Evolutionary conservation across 2,329 filamentous ascomycete species (phyloP), one percentile per base, ranked within the genome.

Genomic region (Aureobasidium leucospermi): DNA sequence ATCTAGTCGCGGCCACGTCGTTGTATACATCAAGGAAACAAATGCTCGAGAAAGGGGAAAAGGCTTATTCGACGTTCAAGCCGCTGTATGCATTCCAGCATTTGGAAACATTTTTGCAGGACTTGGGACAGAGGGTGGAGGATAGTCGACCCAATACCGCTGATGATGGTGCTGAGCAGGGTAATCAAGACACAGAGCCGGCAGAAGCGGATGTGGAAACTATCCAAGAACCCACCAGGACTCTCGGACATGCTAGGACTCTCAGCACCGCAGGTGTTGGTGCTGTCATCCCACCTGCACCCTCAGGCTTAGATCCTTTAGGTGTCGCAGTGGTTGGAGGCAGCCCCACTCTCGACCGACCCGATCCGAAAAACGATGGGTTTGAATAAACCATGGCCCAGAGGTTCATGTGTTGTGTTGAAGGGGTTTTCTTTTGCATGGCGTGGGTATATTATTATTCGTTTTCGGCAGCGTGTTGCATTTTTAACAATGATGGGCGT

Each of bases 1-100:
- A 89, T 64, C 80, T 97, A 1, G 85, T 88, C 51, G 84, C 88
- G 64, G 89, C 89, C 0, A 73, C 79, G 48, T 71, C 73, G 10
- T 70, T 84, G 1, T 85, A 85, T 65, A 73, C 73, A 3, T 70
- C 72, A 3, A 42, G 46, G 62, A 15, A 36, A 47, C 59, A 41
- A 16, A 70, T 81, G 49, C 73, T 9, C 19, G 11, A 43, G 2
- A 4, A 38, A 9, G 11, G 15, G 23, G 4, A 10, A 32, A 28
- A 8, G 10, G 32, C 28, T 2, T 48, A 75, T 4, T 23, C 23
- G 23, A 23, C 23, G 23, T 23, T 23, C 23, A 23, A 23, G 23
- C 23, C 23, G 3, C 23, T 36, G 3, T 15, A 16, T 0, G 16
- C 31, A 4, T 83, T 82, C 63, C 74, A 75, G 4, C 77, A 79